Evolutionary conservation across 192 early-diverging fungal genomes (phyloP).

Genomic region (Umbelopsis sp.): DNA sequence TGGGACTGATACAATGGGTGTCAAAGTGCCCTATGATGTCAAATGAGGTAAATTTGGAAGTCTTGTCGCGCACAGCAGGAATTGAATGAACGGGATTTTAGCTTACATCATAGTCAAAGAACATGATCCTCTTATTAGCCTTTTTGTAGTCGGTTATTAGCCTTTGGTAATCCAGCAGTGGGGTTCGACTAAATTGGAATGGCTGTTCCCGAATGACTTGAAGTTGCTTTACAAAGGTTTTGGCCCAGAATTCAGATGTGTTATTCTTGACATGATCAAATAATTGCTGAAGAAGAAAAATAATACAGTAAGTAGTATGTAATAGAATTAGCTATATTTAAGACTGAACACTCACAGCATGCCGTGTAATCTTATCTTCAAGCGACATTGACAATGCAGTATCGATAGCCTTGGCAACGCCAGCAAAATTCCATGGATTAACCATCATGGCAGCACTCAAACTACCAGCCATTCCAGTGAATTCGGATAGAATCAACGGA

Average conservation of each 20-base stretch:
- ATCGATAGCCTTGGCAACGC: slow-evolving; percentile 78
- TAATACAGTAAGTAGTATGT: neutral
- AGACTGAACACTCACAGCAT: slow-evolving; percentile 46
- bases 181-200: slow-evolving; percentile 43
- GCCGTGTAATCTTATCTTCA: slow-evolving; percentile 66
- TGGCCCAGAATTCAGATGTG: slow-evolving; percentile 92
- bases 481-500: slow-evolving; percentile 92
- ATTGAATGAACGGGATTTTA: neutral
- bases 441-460: slow-evolving; percentile 80
- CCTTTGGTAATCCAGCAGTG: slow-evolving; percentile 40
- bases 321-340: neutral
- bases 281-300: slow-evolving; percentile 46
- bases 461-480: slow-evolving; percentile 90
- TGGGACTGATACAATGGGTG: slow-evolving; percentile 91
- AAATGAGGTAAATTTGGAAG: no score
- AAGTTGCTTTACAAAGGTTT: slow-evolving; percentile 81
- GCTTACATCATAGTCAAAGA: slow-evolving; percentile 94
- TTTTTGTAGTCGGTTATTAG: slow-evolving; percentile 65
- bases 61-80: no score
- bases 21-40: slow-evolving; percentile 79
- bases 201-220: slow-evolving; percentile 39
- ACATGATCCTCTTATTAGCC: slow-evolving; percentile 77
- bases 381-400: slow-evolving; percentile 66
- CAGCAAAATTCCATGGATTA: slow-evolving; percentile 86
- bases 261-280: slow-evolving; percentile 79